Evolutionary conservation across 1,284 basidiomycete species (phyloP).

Genomic region (Veloporphyrellus conicus): DNA sequence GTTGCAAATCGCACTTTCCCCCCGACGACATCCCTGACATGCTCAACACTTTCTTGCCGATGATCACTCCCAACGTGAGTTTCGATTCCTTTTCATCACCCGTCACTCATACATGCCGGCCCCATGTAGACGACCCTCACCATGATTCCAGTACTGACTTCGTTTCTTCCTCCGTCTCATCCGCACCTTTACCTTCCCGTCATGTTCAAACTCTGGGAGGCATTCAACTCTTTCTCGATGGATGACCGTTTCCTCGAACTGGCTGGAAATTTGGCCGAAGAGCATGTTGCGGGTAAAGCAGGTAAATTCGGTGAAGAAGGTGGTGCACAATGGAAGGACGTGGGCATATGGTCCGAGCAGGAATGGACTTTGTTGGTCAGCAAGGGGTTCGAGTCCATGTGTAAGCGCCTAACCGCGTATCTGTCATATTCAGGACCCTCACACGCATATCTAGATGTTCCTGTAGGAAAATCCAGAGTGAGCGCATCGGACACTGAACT

Average conservation of each 20-base stretch:
- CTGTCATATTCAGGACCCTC: constrained; percentile 41
- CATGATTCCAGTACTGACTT: constrained; percentile 68
- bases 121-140: constrained; percentile 52
- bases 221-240: constrained; percentile 74
- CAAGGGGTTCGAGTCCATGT: constrained; percentile 85
- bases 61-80: constrained; percentile 25
- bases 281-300: constrained; percentile 65
- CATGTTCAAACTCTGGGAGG: constrained; percentile 81
- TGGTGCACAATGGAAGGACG: constrained; percentile 64
- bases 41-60: constrained; percentile 73
- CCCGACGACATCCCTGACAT: constrained; percentile 87
- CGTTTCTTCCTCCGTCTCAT: constrained; percentile 71
- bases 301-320: constrained; percentile 52
- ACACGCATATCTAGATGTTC: constrained; percentile 57
- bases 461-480: constrained; percentile 65
- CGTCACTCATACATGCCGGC: neutral
- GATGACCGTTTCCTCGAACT: constrained; percentile 86
- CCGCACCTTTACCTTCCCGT: constrained; percentile 67
- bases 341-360: constrained; percentile 84
- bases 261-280: constrained; percentile 71
- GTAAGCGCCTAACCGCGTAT: constrained; percentile 42
- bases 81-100: neutral
- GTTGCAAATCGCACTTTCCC: constrained; percentile 84
- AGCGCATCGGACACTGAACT: constrained; percentile 10
- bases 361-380: constrained; percentile 86